Evolutionary conservation across 352 stramenopile genomes (phyloP), one percentile per base, ranked within the genome.

Genomic region (Phytophthora macrochlamydospora): DNA sequence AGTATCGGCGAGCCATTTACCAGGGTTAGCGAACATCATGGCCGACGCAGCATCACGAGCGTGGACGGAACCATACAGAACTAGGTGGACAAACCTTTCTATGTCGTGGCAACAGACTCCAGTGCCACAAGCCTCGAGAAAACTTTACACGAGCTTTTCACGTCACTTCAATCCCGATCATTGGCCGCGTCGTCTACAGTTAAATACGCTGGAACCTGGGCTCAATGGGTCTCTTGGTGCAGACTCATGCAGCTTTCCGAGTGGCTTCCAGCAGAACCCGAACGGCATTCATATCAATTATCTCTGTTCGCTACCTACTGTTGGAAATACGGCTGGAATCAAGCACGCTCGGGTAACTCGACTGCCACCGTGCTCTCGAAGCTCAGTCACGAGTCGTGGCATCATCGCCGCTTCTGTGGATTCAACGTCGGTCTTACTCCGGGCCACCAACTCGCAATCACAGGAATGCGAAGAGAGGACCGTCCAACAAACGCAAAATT

Each of bases 21-120:
- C 56, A 1, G 59, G 64, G 0, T 45, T 38, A 8, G 11, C 51
- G 0, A 68, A 77, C 50, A 18, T 2, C n/a, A 65, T 73, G 69
- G 64, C 69, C 0, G 64, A 70, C 51, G 55, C 59, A 8, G 56
- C 55, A 2, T 76, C 68, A 1, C 8, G 67, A 13, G 55, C 57
- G 1, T 67, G 62, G 58, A 40, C 11, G 4, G 46, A 63, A 9
- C 56, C 56, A 30, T 33, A 50, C 30, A 7, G 1, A 40, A 51
- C 18, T 11, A 45, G 6, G 12, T 63, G 56, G 46, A 56, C 45
- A 5, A 35, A 40, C 35, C 9, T 40, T 40, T 40, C 35, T 40
- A 5, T 40, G 35, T 40, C 35, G 5, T 40, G 35, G 35, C 35
- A 40, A 40, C 35, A 40, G 35, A 40, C 35, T 11, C 35, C 5